Percentiles rank a stretch among this genome's conserved stretches.
Evolutionary conservation across 1,284 basidiomycete species (phyloP).

Genomic region (Irpex lacteus): DNA sequence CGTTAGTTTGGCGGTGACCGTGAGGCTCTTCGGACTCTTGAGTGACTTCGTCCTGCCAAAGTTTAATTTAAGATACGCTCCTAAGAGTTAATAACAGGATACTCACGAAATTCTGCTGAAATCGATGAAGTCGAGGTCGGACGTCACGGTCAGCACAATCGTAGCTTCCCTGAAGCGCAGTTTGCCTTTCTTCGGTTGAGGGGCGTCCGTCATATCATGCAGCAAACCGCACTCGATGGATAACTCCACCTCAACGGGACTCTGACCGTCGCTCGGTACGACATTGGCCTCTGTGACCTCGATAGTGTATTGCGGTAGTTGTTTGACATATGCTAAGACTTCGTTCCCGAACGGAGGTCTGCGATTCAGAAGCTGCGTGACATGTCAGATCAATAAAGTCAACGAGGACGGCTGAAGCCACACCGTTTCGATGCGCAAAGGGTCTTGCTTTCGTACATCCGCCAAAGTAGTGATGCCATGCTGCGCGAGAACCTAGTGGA

Average conservation of each 20-base stretch:
- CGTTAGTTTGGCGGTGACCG: slow-evolving; percentile 51
- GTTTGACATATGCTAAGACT: slow-evolving; percentile 54
- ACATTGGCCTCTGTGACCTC: slow-evolving; percentile 45
- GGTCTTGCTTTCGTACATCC: slow-evolving; percentile 51
- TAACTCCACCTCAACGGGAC: slow-evolving; percentile 60
- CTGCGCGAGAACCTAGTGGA: slow-evolving; percentile 64
- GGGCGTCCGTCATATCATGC: slow-evolving; percentile 25
- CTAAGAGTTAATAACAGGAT: background rate
- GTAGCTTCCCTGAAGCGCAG: slow-evolving; percentile 54
- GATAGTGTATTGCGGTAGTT: slow-evolving; percentile 63
- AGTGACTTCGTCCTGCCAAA: slow-evolving; percentile 50
- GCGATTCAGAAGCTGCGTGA: slow-evolving; percentile 65
- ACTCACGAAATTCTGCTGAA: slow-evolving; percentile 73
- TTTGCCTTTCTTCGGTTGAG: slow-evolving; percentile 45
- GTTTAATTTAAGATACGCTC: too few species aligned
- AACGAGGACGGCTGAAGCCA: slow-evolving; percentile 9
- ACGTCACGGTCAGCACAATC: slow-evolving; percentile 67
- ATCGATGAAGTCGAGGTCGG: slow-evolving; percentile 69
- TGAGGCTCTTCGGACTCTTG: slow-evolving; percentile 54
- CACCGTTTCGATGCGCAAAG: slow-evolving; percentile 63
- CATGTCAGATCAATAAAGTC: background rate
- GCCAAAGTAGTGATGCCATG: slow-evolving; percentile 65
- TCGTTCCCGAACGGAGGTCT: slow-evolving; percentile 70
- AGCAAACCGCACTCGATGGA: slow-evolving; percentile 53
- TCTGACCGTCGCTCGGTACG: slow-evolving; percentile 39